Evolutionary conservation across 257 asterid genomes (phyloP).

Genomic region (Nicotiana knightiana): DNA sequence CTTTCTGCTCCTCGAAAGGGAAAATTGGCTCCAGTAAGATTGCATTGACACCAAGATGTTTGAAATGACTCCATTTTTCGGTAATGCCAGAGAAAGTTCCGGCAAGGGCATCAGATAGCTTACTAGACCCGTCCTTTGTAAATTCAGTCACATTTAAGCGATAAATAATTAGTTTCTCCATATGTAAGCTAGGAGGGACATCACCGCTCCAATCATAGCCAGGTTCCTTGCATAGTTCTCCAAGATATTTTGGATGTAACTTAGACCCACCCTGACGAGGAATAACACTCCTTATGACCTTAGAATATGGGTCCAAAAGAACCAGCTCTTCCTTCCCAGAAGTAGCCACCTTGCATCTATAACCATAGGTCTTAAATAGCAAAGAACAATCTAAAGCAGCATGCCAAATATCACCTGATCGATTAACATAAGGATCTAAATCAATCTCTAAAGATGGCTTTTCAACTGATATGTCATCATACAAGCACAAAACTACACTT

Average conservation of each 20-base stretch:
- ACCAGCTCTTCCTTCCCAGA: constrained; percentile 33
- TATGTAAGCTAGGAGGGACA: constrained; percentile 43
- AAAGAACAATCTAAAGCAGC: constrained; percentile 40
- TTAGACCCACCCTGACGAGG: constrained; percentile 27
- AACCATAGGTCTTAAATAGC: constrained; percentile 70
- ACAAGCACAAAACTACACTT: constrained; percentile 74
- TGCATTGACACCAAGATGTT: constrained; percentile 83
- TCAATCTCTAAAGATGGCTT: constrained; percentile 84
- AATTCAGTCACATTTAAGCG: constrained; percentile 58
- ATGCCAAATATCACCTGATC: constrained; percentile 88
- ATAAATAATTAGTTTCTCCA: constrained; percentile 70
- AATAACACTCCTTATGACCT: constrained; percentile 37
- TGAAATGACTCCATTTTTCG: constrained; percentile 64
- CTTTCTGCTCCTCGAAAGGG: constrained; percentile 62
- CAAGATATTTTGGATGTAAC: constrained; percentile 35
- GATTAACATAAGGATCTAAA: constrained; percentile 82
- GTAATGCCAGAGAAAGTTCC: constrained; percentile 69
- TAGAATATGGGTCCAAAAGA: constrained; percentile 82
- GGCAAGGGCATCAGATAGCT: constrained; percentile 41
- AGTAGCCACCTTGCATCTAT: constrained; percentile 47
- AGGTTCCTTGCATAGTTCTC: constrained; percentile 49
- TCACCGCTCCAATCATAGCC: constrained; percentile 75
- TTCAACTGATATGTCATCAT: constrained; percentile 36
- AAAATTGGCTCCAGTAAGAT: constrained; percentile 73
- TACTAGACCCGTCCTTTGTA: constrained; percentile 64